A percentile compares a stretch with the other conserved stretches of the same genome.
phyloP scores from a whole-genome alignment of 352 stramenopile genomes.

The Discostella stelligera region DNA sequence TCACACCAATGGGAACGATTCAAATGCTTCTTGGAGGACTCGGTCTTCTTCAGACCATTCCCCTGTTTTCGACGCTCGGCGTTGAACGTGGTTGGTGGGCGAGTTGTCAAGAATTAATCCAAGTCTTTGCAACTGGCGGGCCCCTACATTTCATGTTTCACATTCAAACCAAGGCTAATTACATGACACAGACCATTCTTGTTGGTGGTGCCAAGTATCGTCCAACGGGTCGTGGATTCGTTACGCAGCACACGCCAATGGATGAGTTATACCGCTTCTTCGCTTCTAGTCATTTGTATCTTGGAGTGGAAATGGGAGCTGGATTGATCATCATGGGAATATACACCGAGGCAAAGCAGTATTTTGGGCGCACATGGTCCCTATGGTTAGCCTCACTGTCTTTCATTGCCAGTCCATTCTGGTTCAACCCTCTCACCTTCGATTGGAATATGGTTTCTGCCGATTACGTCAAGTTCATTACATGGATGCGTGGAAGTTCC shows the following conservation, averaged over 20 bases:
- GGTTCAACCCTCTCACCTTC: slow-evolving; percentile 97
- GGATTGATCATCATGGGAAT: slow-evolving; percentile 92
- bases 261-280: slow-evolving; percentile 99
- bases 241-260: slow-evolving; percentile 97
- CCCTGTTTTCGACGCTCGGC: slow-evolving; percentile 94
- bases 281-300: slow-evolving; percentile 95
- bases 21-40: slow-evolving; percentile 96
- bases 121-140: slow-evolving; percentile 95
- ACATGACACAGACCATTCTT: slow-evolving; percentile 98
- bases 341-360: slow-evolving; percentile 92
- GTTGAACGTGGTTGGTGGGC: slow-evolving; percentile 97
- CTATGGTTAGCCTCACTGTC: slow-evolving; percentile 94
- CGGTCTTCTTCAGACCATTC: slow-evolving; percentile 95
- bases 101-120: slow-evolving; percentile 87
- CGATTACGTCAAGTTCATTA: slow-evolving; percentile 90
- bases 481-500: slow-evolving; percentile 91
- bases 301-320: slow-evolving; percentile 92
- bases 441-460: slow-evolving; percentile 92
- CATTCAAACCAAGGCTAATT: slow-evolving; percentile 98
- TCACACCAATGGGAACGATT: slow-evolving; percentile 92
- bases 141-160: slow-evolving; percentile 99
- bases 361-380: slow-evolving; percentile 96
- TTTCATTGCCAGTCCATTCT: slow-evolving; percentile 94
- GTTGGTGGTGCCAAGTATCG: slow-evolving; percentile 97
- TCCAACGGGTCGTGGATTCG: slow-evolving; percentile 96